phyloP scores from a whole-genome alignment of 2,329 filamentous ascomycete species.

The Hypoxylon sp. region DNA sequence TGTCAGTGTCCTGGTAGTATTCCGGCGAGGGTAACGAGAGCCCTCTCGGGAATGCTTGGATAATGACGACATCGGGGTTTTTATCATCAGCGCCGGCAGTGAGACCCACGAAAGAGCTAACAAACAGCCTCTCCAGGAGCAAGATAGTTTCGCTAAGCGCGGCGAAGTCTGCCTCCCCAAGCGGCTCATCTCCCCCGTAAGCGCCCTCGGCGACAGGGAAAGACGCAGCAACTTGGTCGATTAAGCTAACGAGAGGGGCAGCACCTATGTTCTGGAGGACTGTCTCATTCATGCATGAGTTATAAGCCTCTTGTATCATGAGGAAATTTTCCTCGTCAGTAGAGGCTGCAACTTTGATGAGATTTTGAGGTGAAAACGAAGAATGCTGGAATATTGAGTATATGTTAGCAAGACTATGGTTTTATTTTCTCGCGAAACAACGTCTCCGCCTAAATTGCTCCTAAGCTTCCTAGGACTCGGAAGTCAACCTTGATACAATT shows the following conservation, averaged over 20 bases:
- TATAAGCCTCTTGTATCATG: conserved; percentile 73
- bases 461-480: too few relatives aligned
- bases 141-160: conserved; percentile 60
- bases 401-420: conserved; percentile 27
- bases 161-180: conserved; percentile 47
- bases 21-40: conserved; percentile 72
- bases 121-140: conserved; percentile 59
- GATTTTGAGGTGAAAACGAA: conserved; percentile 59
- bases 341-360: conserved; percentile 53
- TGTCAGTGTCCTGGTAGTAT: conserved; percentile 67
- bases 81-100: conserved; percentile 58
- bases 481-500: too few relatives aligned
- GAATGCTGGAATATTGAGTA: conserved; percentile 56
- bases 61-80: conserved; percentile 54
- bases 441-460: not conserved
- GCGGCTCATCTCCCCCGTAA: conserved; percentile 38
- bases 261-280: conserved; percentile 66
- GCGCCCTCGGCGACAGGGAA: conserved; percentile 54
- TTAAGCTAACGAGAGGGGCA: conserved; percentile 65
- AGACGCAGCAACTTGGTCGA: conserved; percentile 63
- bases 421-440: not conserved
- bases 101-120: conserved; percentile 55
- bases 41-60: conserved; percentile 58
- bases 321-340: conserved; percentile 72
- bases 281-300: conserved; percentile 73